A percentile compares a stretch with the other conserved stretches of the same genome.
Conservation (phyloP, 495 filamentous ascomycete genomes). For the Penicillium waksmanii region DNA sequence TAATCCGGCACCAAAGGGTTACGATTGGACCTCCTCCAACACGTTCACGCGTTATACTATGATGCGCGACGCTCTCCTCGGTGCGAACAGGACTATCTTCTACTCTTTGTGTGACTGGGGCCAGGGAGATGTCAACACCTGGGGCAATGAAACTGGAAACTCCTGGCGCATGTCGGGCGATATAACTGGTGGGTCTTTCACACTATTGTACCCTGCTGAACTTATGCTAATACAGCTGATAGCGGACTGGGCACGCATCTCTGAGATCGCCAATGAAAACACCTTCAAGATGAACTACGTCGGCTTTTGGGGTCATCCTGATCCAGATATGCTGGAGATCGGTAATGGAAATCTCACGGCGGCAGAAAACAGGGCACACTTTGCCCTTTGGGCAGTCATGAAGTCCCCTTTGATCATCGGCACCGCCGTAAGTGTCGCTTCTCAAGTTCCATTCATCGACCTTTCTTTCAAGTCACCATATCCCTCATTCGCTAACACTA, state of each 20-base stretch:
- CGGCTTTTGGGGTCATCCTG: constrained; percentile 59
- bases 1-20: constrained; percentile 48
- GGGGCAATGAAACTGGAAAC: constrained; percentile 54
- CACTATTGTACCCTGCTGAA: background rate
- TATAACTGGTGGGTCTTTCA: constrained; percentile 45
- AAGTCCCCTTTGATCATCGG: constrained; percentile 62
- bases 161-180: constrained; percentile 62
- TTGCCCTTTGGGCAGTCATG: constrained; percentile 61
- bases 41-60: constrained; percentile 54
- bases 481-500: constrained; percentile 7
- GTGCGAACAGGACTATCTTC: constrained; percentile 57
- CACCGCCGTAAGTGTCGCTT: constrained; percentile 42
- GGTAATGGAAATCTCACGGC: constrained; percentile 62
- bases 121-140: constrained; percentile 51
- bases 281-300: constrained; percentile 51
- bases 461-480: background rate
- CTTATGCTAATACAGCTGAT: background rate
- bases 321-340: constrained; percentile 72
- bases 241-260: constrained; percentile 48
- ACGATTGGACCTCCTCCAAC: constrained; percentile 57
- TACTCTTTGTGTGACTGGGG: constrained; percentile 73
- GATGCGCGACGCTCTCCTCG: constrained; percentile 65
- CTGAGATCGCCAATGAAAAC: constrained; percentile 45
- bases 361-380: constrained; percentile 52
- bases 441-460: constrained; percentile 5